These are phyloP conservation scores for Komagataella ulmi DNA, from an alignment of 805 yeast genomes.

Conservation along the genomic window DNA sequence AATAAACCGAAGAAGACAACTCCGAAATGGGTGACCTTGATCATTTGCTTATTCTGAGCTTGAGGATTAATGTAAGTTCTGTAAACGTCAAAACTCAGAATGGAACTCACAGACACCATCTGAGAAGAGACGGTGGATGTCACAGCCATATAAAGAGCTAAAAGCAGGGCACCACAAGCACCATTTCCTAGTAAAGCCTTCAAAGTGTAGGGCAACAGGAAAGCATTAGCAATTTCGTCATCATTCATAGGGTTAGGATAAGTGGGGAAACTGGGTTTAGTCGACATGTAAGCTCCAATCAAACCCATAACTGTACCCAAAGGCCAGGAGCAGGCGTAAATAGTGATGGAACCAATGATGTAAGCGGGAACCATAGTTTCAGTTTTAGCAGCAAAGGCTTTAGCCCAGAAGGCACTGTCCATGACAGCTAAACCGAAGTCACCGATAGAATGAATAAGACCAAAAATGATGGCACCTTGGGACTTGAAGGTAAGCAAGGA, in stretches of 20 bases:
- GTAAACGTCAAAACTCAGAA: conserved; percentile 32
- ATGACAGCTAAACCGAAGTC: conserved; percentile 23
- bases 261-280: conserved; percentile 16
- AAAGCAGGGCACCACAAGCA: conserved; percentile 18
- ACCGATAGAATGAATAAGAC: conserved; percentile 21
- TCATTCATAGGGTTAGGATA: conserved; percentile 19
- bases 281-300: conserved; percentile 17
- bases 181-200: conserved; percentile 19
- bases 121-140: conserved; percentile 28
- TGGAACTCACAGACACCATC: conserved; percentile 24
- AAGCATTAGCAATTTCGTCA: conserved; percentile 17
- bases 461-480: conserved; percentile 20
- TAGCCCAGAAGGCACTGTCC: conserved; percentile 28
- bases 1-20: conserved; percentile 25
- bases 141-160: conserved; percentile 23
- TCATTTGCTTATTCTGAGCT: conserved; percentile 28
- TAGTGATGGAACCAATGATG: conserved; percentile 18
- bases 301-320: conserved; percentile 22
- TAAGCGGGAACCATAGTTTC: conserved; percentile 24
- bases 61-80: conserved; percentile 25
- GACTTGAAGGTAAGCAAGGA: conserved; percentile 23
- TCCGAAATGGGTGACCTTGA: conserved; percentile 25
- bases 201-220: conserved; percentile 17
- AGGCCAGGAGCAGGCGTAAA: conserved; percentile 22
- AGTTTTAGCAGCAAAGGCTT: conserved; percentile 21